Percentiles rank a stretch among this genome's conserved stretches.
phyloP scores from a whole-genome alignment of 805 yeast species.

The Wickerhamomyces subpelliculosus region DNA sequence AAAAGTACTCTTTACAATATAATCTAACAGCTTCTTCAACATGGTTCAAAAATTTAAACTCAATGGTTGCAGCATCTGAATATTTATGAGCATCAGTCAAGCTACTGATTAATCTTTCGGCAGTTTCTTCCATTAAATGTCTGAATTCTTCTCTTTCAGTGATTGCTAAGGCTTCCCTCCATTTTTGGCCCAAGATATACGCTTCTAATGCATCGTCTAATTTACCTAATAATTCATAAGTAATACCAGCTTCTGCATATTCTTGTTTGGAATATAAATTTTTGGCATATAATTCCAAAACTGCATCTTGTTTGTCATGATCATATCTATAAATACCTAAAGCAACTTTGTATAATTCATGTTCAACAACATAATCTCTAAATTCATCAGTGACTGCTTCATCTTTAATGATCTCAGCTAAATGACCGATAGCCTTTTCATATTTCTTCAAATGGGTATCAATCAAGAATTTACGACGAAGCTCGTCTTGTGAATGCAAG shows the following conservation, averaged over 20 bases:
- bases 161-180: conserved; percentile 79
- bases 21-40: conserved; percentile 55
- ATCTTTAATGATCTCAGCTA: conserved; percentile 39
- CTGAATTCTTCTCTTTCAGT: conserved; percentile 35
- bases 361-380: conserved; percentile 59
- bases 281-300: conserved; percentile 58
- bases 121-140: conserved; percentile 36
- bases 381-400: conserved; percentile 47
- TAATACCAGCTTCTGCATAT: conserved; percentile 70
- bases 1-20: conserved; percentile 70
- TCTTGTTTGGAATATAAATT: conserved; percentile 47
- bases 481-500: conserved; percentile 57
- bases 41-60: conserved; percentile 53
- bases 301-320: conserved; percentile 40
- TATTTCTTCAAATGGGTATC: conserved; percentile 70
- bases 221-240: conserved; percentile 62
- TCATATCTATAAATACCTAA: conserved; percentile 56
- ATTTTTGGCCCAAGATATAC: conserved; percentile 62
- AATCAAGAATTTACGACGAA: conserved; percentile 66
- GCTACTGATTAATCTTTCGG: conserved; percentile 52
- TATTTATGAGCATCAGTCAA: conserved; percentile 67
- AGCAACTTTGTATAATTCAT: conserved; percentile 65
- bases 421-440: conserved; percentile 61
- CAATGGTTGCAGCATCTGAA: conserved; percentile 74
- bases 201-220: conserved; percentile 59